Conservation (phyloP, 2,329 filamentous ascomycete genomes). For the Fusarium solani-melongenae region DNA sequence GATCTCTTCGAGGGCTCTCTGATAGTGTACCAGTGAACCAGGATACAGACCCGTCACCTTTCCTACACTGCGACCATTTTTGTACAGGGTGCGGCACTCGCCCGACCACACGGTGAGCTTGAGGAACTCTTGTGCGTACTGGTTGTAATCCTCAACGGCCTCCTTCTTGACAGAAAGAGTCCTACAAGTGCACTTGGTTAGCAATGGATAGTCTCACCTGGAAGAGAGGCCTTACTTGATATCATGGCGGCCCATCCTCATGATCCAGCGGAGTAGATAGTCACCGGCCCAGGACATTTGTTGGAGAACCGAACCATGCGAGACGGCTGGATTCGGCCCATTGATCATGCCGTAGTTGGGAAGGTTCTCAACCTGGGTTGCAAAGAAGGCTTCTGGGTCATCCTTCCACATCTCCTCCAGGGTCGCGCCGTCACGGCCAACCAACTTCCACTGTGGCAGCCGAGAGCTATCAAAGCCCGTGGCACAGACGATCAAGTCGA, state of each 20-base stretch:
- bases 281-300: neutral
- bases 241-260: neutral
- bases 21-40: neutral
- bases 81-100: neutral
- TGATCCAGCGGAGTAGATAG: neutral
- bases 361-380: neutral
- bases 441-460: neutral
- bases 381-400: neutral
- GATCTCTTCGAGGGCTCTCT: neutral
- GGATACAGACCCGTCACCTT: neutral
- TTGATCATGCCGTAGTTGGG: neutral
- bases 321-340: neutral
- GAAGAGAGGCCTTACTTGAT: neutral
- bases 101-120: neutral
- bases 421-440: neutral
- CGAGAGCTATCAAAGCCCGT: neutral
- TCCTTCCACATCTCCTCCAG: neutral
- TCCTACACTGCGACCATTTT: neutral
- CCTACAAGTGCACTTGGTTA: neutral
- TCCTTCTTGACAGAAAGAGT: neutral
- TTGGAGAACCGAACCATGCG: neutral
- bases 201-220: neutral
- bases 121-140: neutral
- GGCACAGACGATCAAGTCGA: neutral
- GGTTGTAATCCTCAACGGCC: neutral